A percentile compares a stretch with the other conserved stretches of the same genome.
phyloP scores from a whole-genome alignment of 371 early-diverging fungal species.

The Mortierella sp. region DNA sequence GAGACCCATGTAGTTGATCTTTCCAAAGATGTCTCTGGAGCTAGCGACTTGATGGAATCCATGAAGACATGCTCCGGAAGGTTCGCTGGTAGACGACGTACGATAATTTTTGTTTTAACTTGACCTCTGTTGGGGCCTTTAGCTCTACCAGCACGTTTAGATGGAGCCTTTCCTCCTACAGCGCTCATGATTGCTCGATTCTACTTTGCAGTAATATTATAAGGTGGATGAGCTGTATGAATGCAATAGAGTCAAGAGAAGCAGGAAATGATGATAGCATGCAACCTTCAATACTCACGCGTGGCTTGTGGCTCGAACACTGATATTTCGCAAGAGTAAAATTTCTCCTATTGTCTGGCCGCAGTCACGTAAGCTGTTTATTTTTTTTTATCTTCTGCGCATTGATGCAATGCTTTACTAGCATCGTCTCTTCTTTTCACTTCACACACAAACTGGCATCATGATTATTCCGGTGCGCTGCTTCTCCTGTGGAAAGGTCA shows the following conservation, averaged over 20 bases:
- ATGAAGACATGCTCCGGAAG: constrained; percentile 80
- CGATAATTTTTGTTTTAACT: constrained; percentile 76
- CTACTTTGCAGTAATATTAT: not conserved
- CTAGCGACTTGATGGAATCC: constrained; percentile 71
- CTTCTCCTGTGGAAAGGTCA: constrained; percentile 98
- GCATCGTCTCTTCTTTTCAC: constrained; percentile 9
- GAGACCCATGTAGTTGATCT: constrained; percentile 68
- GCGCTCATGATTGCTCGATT: constrained; percentile 26
- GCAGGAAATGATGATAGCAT: constrained; percentile 3
- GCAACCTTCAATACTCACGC: not conserved
- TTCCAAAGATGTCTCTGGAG: constrained; percentile 63
- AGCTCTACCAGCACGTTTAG: constrained; percentile 29
- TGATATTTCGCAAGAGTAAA: not conserved
- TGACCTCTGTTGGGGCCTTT: constrained; percentile 45
- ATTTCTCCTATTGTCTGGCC: not conserved
- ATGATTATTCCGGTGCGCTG: constrained; percentile 99
- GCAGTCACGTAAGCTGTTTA: constrained; percentile 7
- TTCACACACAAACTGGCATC: constrained; percentile 27
- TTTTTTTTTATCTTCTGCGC: constrained; percentile 11
- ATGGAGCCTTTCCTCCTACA: constrained; percentile 25
- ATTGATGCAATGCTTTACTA: constrained; percentile 4
- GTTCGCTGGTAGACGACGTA: constrained; percentile 84
- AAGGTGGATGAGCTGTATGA: not conserved
- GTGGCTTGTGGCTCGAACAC: not conserved
- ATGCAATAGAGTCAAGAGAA: not conserved